Conservation (phyloP, 176 grass and related monocot species). For the Cocos nucifera region DNA sequence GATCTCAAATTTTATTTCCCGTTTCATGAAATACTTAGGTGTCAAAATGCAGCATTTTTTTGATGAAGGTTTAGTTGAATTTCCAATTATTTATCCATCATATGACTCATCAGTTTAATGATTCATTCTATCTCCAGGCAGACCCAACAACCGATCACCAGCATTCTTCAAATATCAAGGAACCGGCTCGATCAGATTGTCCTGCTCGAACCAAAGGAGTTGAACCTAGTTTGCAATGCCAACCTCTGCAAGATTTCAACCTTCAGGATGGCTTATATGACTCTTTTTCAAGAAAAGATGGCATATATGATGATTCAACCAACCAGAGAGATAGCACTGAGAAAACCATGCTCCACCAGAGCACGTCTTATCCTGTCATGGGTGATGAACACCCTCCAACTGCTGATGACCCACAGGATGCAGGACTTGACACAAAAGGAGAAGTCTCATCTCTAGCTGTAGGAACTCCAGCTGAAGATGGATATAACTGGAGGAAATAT, state of each 20-base stretch:
- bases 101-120: no score
- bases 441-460: neutral
- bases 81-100: no score
- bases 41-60: no score
- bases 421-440: constrained; percentile 1
- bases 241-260: constrained; percentile 33
- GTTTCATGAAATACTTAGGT: no score
- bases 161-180: neutral
- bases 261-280: constrained; percentile 49
- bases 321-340: constrained; percentile 22
- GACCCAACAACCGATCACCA: no score
- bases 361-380: constrained; percentile 31
- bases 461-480: constrained; percentile 4
- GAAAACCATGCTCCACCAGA: constrained; percentile 22
- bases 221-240: neutral
- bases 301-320: constrained; percentile 31
- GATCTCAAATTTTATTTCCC: no score
- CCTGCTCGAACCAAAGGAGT: neutral
- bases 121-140: no score
- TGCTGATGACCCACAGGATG: constrained; percentile 5
- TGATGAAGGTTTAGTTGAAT: no score
- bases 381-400: constrained; percentile 31
- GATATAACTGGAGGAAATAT: constrained; percentile 14
- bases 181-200: neutral
- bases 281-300: constrained; percentile 10